These are phyloP conservation scores for Coniochaeta sp. DNA, from an alignment of 2,329 filamentous ascomycete species.

Conservation along the genomic window DNA sequence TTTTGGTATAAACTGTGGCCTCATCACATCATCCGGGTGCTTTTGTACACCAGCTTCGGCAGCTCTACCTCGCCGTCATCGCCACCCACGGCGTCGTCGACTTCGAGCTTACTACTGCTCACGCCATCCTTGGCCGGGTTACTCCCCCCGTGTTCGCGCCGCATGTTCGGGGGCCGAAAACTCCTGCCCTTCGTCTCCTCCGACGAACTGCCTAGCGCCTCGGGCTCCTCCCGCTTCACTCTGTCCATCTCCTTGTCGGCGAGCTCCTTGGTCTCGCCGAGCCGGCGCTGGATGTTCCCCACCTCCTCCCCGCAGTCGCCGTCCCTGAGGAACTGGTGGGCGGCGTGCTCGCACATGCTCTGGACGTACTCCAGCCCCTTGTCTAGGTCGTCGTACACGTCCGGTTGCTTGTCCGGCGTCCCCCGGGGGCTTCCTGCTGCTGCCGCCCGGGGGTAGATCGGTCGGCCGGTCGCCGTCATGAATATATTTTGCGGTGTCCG, in stretches of 20 bases:
- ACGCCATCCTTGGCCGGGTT: slow-evolving; percentile 12
- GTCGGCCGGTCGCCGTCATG: slow-evolving; percentile 17
- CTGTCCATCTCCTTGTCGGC: slow-evolving; percentile 54
- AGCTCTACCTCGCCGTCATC: slow-evolving; percentile 20
- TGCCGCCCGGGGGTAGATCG: slow-evolving; percentile 15
- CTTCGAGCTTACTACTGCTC: slow-evolving; percentile 31
- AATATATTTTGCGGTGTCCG: slow-evolving; percentile 14
- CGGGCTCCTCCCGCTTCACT: slow-evolving; percentile 44
- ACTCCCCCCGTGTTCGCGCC: slow-evolving; percentile 32
- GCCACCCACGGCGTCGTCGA: slow-evolving; percentile 35
- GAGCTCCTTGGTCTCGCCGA: slow-evolving; percentile 55
- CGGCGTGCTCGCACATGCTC: slow-evolving; percentile 74
- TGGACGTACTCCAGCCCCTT: slow-evolving; percentile 75
- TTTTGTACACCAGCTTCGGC: slow-evolving; percentile 34
- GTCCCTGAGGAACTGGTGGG: slow-evolving; percentile 81
- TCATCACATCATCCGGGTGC: slow-evolving; percentile 26
- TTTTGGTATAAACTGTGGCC: no score
- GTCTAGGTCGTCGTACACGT: slow-evolving; percentile 68
- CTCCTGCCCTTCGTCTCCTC: slow-evolving; percentile 35
- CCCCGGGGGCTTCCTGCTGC: slow-evolving; percentile 19
- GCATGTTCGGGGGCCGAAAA: slow-evolving; percentile 46
- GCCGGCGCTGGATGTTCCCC: slow-evolving; percentile 56
- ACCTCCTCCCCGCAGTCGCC: slow-evolving; percentile 79
- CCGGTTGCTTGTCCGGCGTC: no score
- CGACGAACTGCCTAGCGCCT: slow-evolving; percentile 29